These are phyloP conservation scores for Lepidopterella palustris DNA, from an alignment of 495 filamentous ascomycete species.

Conservation along the genomic window DNA sequence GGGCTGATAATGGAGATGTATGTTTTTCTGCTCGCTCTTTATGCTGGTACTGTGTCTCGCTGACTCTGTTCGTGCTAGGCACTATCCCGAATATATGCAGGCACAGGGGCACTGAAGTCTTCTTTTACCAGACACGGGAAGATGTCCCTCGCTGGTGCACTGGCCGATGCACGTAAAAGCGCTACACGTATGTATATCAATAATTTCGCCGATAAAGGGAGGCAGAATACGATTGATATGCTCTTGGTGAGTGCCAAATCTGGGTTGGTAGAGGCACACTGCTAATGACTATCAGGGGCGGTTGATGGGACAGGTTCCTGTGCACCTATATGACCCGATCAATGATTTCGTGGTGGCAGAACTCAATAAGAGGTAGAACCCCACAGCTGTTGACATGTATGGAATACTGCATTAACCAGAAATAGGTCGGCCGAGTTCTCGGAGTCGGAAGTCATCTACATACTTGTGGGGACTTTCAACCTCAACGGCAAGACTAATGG, in stretches of 20 bases:
- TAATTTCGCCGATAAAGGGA: conserved; percentile 88
- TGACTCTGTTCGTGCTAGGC: conserved; percentile 33
- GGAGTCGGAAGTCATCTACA: conserved; percentile 46
- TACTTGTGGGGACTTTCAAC: conserved; percentile 90
- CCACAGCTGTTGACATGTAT: background rate
- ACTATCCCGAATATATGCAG: conserved; percentile 90
- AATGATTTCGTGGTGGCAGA: conserved; percentile 81
- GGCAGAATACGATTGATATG: conserved; percentile 91
- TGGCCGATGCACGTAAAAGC: conserved; percentile 91
- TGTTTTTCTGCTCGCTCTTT: conserved; percentile 28
- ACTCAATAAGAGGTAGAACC: conserved; percentile 50
- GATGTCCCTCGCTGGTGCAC: conserved; percentile 89
- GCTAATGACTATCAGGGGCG: conserved; percentile 33
- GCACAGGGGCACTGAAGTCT: conserved; percentile 89
- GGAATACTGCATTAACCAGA: background rate
- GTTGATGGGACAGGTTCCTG: conserved; percentile 72
- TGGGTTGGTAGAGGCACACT: background rate
- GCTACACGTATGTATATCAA: conserved; percentile 92
- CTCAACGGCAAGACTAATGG: conserved; percentile 78
- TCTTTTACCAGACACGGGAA: conserved; percentile 95
- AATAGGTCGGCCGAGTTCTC: conserved; percentile 39
- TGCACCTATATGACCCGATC: conserved; percentile 85
- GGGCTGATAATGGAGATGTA: conserved; percentile 94
- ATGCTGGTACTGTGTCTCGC: background rate
- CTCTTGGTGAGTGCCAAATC: conserved; percentile 53